Percentiles rank a stretch among this genome's conserved stretches.
Evolutionary conservation across 192 early-diverging fungal species (phyloP).

Genomic region (Pilaira anomala): DNA sequence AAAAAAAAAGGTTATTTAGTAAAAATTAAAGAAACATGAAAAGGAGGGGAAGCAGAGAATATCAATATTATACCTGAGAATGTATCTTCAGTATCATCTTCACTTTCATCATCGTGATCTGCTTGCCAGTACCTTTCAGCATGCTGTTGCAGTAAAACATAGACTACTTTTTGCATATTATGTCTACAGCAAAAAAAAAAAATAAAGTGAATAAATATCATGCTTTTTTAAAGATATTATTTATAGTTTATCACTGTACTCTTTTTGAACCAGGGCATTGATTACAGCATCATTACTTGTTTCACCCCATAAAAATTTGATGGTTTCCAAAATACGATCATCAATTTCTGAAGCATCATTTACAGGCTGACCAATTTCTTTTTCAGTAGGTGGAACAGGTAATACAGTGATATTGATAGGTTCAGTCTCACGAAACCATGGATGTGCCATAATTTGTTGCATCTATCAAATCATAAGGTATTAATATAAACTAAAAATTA

Average conservation of each 20-base stretch:
- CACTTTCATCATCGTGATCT: constrained; percentile 32
- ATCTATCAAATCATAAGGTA: constrained; percentile 27
- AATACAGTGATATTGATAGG: constrained; percentile 24
- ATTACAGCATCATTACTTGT: constrained; percentile 28
- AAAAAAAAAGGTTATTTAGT: neutral
- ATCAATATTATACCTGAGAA: constrained; percentile 5
- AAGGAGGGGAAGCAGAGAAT: neutral
- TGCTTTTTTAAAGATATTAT: no score
- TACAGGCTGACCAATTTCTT: constrained; percentile 34
- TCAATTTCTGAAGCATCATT: constrained; percentile 29
- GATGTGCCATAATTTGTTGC: constrained; percentile 47
- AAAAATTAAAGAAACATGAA: neutral
- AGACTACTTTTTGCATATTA: constrained; percentile 42
- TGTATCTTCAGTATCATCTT: constrained; percentile 19
- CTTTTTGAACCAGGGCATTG: constrained; percentile 29
- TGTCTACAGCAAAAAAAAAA: no score
- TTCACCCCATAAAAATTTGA: constrained; percentile 40
- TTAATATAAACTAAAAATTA: neutral
- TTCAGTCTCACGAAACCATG: constrained; percentile 45
- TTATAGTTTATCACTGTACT: constrained; percentile 13
- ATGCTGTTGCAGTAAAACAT: constrained; percentile 36
- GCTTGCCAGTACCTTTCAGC: constrained; percentile 37
- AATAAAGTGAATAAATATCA: no score
- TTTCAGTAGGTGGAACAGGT: constrained; percentile 32
- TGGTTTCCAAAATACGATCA: constrained; percentile 35